Percentiles rank a stretch among this genome's conserved stretches.
phyloP scores from a whole-genome alignment of 352 stramenopile genomes.

The Phytophthora pini region DNA sequence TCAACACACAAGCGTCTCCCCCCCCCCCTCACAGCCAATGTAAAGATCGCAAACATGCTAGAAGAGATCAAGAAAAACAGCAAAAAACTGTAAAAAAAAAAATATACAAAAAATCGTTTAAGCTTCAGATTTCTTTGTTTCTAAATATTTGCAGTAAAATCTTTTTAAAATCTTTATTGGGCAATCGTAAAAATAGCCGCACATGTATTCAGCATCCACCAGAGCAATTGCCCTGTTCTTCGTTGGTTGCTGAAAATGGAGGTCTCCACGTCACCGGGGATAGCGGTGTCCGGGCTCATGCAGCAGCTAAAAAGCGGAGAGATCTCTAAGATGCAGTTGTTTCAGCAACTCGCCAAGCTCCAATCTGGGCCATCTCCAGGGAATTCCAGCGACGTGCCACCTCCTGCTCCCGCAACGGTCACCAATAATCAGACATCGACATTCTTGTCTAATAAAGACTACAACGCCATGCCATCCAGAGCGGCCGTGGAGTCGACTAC shows the following conservation, averaged over 20 bases:
- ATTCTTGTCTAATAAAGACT: constrained; percentile 3
- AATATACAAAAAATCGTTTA: too few species aligned
- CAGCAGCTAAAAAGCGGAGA: constrained; percentile 85
- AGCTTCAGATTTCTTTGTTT: too few species aligned
- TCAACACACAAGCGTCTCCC: too few species aligned
- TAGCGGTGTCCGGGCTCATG: constrained; percentile 75
- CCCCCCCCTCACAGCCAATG: too few species aligned
- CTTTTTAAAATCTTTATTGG: too few species aligned
- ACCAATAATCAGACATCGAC: constrained; percentile 4
- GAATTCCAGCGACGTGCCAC: constrained; percentile 1
- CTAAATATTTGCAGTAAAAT: too few species aligned
- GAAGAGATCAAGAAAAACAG: too few species aligned
- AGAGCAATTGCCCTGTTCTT: neutral
- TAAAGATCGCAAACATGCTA: too few species aligned
- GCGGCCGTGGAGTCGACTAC: neutral
- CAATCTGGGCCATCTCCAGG: constrained; percentile 31
- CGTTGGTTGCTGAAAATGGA: constrained; percentile 40
- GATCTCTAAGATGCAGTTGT: constrained; percentile 88
- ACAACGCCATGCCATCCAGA: constrained; percentile 5
- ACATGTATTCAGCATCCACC: too few species aligned
- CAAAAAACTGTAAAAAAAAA: too few species aligned
- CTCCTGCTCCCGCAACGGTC: constrained; percentile 4
- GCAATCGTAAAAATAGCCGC: too few species aligned
- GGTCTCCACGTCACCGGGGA: constrained; percentile 30
- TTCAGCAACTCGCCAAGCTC: constrained; percentile 82